Evolutionary conservation across 2,329 filamentous ascomycete genomes (phyloP).

Genomic region (Exophiala dermatitidis): DNA sequence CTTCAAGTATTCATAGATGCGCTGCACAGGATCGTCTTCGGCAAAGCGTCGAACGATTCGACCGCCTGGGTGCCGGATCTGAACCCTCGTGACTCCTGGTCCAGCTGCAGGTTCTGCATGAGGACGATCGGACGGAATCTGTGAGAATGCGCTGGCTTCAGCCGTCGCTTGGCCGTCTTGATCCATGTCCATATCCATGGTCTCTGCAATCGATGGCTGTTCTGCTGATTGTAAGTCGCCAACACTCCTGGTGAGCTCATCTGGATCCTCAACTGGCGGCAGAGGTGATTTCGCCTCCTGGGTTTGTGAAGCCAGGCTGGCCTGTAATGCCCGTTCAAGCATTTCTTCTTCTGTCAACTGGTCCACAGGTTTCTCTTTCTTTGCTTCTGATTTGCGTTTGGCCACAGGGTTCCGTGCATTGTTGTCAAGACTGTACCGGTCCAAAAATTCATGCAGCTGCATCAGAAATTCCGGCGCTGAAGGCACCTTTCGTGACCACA

Average conservation of each 20-base stretch:
- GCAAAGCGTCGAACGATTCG: slow-evolving; percentile 82
- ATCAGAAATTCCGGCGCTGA: slow-evolving; percentile 74
- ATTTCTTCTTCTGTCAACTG: slow-evolving; percentile 96
- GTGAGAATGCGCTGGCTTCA: slow-evolving; percentile 50
- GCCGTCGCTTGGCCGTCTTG: slow-evolving; percentile 31
- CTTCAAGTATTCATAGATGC: slow-evolving; percentile 96
- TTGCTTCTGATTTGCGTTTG: slow-evolving; percentile 62
- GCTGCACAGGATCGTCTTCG: slow-evolving; percentile 65
- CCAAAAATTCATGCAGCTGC: slow-evolving; percentile 91
- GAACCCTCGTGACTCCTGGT: slow-evolving; percentile 75
- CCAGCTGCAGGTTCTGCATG: slow-evolving; percentile 71
- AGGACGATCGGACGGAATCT: slow-evolving; percentile 63
- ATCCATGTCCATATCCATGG: slow-evolving; percentile 38
- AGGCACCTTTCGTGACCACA: slow-evolving; percentile 80
- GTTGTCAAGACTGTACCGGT: slow-evolving; percentile 82
- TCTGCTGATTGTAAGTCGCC: slow-evolving; percentile 48
- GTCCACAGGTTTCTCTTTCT: slow-evolving; percentile 66
- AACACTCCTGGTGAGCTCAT: slow-evolving; percentile 69
- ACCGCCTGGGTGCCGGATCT: slow-evolving; percentile 79
- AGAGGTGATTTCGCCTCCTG: slow-evolving; percentile 13
- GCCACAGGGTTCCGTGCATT: slow-evolving; percentile 91
- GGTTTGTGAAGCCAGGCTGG: slow-evolving; percentile 62
- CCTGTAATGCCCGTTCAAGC: slow-evolving; percentile 86
- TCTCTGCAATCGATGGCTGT: slow-evolving; percentile 35
- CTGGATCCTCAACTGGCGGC: slow-evolving; percentile 63